Base-by-base conservation (phyloP, 345 rosid genomes). In the Salix exigua region DNA sequence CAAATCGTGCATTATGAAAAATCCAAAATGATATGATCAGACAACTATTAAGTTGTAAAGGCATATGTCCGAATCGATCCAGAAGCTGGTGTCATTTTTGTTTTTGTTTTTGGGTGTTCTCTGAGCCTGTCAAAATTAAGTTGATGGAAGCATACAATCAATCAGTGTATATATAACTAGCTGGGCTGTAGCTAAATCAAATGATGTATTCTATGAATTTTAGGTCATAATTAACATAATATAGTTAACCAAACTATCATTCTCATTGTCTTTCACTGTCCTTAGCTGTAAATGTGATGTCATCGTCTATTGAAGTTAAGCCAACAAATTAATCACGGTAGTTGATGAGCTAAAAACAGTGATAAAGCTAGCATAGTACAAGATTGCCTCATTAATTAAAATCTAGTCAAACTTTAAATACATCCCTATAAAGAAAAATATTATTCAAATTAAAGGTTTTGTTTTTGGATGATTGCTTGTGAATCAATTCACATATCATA, bases 201-300 rank as follows among this genome's bases (percentile, higher is more conserved):
- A 38, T 7, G 13, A 50, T n/a, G 16, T 7, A n/a, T 9, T 17
- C 10, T 5, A 7, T 17, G 23, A 58, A 58, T 37, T 60, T 60
- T 13, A 14, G 40, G 6, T 48, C 42, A 21, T 37, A 16, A 8
- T 21, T 21, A 2, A 67, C 58, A 58, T 53, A 66, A 38, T 64
- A 38, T 71, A n/a, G 51, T 25, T 60, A 76, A 77, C 79, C 71
- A 28, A 74, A 82, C 66, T 82, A 79, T 85, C 83, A 75, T 10
- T 69, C 48, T 81, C 87, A 78, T 35, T 40, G 71, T 75, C 87
- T 80, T 77, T 83, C 88, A 72, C 72, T 81, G 63, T 88, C 88
- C 75, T 85, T 80, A 76, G 86, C 84, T 85, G 85, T 84, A 69
- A 71, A 66, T 37, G 25, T 84, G 90, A 87, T 82, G 90, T 85